Evolutionary conservation across 164 flowering plant genomes (phyloP).

Genomic region (Vitis cinerea): DNA sequence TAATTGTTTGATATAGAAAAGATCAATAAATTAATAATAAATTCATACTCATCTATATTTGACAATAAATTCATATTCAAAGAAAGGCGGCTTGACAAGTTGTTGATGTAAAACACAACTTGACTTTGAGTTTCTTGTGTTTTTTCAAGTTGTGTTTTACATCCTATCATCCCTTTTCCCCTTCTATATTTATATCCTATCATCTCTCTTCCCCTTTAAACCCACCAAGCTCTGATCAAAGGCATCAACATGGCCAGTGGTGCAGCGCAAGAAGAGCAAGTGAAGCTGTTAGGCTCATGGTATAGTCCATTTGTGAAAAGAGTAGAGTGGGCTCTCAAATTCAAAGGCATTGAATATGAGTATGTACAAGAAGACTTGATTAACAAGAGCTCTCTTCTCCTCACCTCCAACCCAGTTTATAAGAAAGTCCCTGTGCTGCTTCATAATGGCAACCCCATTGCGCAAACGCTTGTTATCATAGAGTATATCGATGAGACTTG

Average conservation of each 20-base stretch:
- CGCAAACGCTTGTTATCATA: constrained; percentile 3
- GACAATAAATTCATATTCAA: no score
- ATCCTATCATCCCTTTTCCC: background rate
- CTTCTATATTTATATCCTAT: no score
- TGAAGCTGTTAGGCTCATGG: constrained; percentile 10
- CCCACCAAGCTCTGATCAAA: background rate
- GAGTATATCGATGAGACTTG: constrained; percentile 12
- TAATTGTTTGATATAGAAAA: no score
- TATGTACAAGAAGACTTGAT: constrained; percentile 3
- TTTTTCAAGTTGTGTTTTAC: background rate
- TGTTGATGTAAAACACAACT: no score
- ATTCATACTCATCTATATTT: no score
- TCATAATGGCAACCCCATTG: constrained; percentile 10
- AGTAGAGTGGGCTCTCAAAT: constrained; percentile 14
- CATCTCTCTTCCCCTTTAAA: background rate
- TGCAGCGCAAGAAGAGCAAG: background rate
- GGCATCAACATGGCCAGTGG: no score
- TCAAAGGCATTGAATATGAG: constrained; percentile 15
- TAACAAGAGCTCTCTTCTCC: constrained; percentile 13
- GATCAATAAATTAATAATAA: no score
- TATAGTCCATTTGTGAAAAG: constrained; percentile 5
- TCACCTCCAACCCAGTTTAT: constrained; percentile 1
- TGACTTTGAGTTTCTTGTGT: no score
- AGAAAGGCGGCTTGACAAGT: no score
- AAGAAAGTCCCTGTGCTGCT: constrained; percentile 14